Conservation (phyloP, 805 yeast genomes). For the Candida palmyrensis region DNA sequence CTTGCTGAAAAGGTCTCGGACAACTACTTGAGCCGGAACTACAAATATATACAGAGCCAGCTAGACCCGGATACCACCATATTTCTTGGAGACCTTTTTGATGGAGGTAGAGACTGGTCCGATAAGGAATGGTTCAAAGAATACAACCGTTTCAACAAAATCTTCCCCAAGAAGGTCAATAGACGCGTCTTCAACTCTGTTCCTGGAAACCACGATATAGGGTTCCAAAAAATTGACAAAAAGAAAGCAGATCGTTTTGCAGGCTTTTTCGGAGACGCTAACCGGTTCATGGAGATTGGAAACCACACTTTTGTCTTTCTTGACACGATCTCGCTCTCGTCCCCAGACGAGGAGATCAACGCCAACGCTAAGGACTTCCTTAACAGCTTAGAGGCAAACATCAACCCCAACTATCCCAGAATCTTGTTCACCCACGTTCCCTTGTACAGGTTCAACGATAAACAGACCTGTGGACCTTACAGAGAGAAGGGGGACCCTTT, state of each 20-base stretch:
- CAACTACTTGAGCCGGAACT: constrained; percentile 73
- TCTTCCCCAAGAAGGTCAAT: constrained; percentile 57
- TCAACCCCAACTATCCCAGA: constrained; percentile 43
- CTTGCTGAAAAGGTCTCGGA: constrained; percentile 66
- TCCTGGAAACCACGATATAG: constrained; percentile 97
- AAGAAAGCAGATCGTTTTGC: constrained; percentile 59
- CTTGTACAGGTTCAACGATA: constrained; percentile 59
- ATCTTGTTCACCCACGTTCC: constrained; percentile 87
- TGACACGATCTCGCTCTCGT: constrained; percentile 81
- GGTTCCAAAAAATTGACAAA: constrained; percentile 72
- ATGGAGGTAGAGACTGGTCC: constrained; percentile 90
- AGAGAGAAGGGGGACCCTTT: constrained; percentile 66
- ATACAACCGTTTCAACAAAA: constrained; percentile 55
- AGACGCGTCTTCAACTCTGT: constrained; percentile 33
- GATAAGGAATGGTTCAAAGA: constrained; percentile 68
- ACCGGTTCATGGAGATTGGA: constrained; percentile 48
- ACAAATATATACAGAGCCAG: constrained; percentile 49
- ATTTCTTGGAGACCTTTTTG: constrained; percentile 88
- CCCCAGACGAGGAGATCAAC: constrained; percentile 37
- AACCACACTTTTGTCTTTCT: constrained; percentile 70
- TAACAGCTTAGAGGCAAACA: constrained; percentile 20
- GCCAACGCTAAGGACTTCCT: constrained; percentile 54
- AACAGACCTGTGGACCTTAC: constrained; percentile 65
- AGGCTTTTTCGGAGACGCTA: constrained; percentile 69
- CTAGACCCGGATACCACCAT: constrained; percentile 73